These are phyloP conservation scores for Ophiocordyceps camponoti-saundersi DNA, from an alignment of 2,329 filamentous ascomycete genomes.

Conservation along the genomic window DNA sequence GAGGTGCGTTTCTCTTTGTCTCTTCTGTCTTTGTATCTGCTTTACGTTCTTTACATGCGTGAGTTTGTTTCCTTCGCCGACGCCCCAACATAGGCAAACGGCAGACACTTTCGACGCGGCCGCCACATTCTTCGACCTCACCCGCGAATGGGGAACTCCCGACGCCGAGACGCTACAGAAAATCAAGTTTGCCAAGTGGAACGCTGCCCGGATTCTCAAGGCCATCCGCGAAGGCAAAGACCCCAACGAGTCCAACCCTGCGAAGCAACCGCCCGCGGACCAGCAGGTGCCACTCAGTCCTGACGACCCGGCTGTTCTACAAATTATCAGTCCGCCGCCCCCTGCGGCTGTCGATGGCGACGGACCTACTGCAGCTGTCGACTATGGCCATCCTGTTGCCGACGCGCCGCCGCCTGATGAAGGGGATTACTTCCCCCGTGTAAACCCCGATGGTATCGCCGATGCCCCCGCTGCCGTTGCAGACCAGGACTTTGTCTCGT, in stretches of 20 bases:
- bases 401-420: slow-evolving; percentile 8
- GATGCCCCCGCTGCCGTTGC: not conserved
- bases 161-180: slow-evolving; percentile 67
- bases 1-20: slow-evolving; percentile 28
- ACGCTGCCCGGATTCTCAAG: slow-evolving; percentile 77
- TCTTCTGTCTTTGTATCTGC: not conserved
- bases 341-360: slow-evolving; percentile 27
- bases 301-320: slow-evolving; percentile 47
- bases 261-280: slow-evolving; percentile 9
- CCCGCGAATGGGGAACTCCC: slow-evolving; percentile 64
- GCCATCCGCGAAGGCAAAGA: slow-evolving; percentile 83
- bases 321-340: slow-evolving; percentile 18
- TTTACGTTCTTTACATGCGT: not conserved
- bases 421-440: slow-evolving; percentile 17
- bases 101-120: slow-evolving; percentile 88
- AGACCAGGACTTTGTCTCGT: not conserved
- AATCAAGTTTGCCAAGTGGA: slow-evolving; percentile 94
- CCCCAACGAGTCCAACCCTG: slow-evolving; percentile 78
- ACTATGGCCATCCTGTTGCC: slow-evolving; percentile 21
- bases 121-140: slow-evolving; percentile 77
- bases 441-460: slow-evolving; percentile 2
- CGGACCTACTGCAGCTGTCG: slow-evolving; percentile 18
- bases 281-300: slow-evolving; percentile 28
- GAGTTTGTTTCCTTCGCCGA: not conserved
- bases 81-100: slow-evolving; percentile 48